These are phyloP conservation scores for Entoloma clypeatum DNA, from an alignment of 1,284 basidiomycete genomes.

Conservation along the genomic window DNA sequence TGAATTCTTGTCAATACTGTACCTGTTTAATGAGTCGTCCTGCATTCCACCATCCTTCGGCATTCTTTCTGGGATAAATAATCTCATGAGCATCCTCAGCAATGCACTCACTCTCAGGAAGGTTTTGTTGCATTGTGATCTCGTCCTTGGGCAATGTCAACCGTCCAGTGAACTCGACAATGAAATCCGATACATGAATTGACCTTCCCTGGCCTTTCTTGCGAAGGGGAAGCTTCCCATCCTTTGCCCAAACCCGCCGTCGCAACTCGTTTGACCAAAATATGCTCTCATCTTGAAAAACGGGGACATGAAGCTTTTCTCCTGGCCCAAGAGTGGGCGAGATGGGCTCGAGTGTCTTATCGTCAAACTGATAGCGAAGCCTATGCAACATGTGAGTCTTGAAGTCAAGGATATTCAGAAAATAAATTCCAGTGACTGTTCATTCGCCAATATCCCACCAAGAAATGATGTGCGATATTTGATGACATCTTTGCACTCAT, in stretches of 20 bases:
- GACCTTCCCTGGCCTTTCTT: conserved; percentile 10
- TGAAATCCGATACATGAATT: conserved; percentile 14
- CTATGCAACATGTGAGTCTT: no score
- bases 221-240: conserved; percentile 4
- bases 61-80: conserved; percentile 14
- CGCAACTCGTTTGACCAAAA: conserved; percentile 5
- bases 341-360: no score
- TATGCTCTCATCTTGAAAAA: conserved; percentile 8
- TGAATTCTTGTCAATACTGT: neutral
- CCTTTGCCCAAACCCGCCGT: conserved; percentile 1
- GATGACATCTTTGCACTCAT: no score
- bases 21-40: conserved; percentile 13
- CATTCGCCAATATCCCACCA: no score
- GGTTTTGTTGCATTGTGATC: neutral
- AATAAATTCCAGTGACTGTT: no score
- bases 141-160: neutral
- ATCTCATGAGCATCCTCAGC: conserved; percentile 7
- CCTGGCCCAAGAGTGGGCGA: no score
- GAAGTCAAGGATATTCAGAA: no score
- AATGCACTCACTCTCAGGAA: neutral
- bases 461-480: no score
- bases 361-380: no score
- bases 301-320: neutral
- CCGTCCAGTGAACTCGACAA: conserved; percentile 3
- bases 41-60: conserved; percentile 15